Conservation (phyloP, 345 rosid genomes). For the Barbarea vulgaris region DNA sequence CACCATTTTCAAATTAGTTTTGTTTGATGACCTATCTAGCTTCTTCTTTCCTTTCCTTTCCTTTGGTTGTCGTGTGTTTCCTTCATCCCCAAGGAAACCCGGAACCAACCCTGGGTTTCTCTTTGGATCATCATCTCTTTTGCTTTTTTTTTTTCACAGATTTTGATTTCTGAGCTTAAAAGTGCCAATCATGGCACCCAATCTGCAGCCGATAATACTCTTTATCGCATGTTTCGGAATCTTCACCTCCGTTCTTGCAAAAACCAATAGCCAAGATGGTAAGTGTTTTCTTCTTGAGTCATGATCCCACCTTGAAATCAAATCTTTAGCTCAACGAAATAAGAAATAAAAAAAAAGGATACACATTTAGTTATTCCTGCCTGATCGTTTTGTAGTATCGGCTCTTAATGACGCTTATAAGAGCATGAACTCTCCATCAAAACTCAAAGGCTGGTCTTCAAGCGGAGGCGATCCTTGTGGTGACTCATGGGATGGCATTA, state of each 20-base stretch:
- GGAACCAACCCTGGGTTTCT: conserved; percentile 40
- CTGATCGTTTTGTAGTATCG: conserved; percentile 50
- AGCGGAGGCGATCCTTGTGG: conserved; percentile 92
- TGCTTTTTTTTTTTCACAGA: not conserved
- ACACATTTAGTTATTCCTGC: not conserved
- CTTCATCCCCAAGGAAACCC: conserved; percentile 41
- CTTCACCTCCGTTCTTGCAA: conserved; percentile 46
- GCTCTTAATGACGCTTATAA: conserved; percentile 86
- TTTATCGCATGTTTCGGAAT: conserved; percentile 43
- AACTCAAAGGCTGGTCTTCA: conserved; percentile 70
- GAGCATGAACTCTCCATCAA: conserved; percentile 78
- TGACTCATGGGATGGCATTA: conserved; percentile 83
- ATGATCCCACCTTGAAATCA: not conserved
- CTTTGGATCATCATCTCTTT: conserved; percentile 30
- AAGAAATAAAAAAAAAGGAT: not conserved
- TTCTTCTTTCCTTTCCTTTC: conserved; percentile 22
- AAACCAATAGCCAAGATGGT: conserved; percentile 65
- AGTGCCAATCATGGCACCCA: conserved; percentile 33
- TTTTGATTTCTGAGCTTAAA: conserved; percentile 1
- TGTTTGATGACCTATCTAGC: conserved; percentile 36
- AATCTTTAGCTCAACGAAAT: conserved; percentile 10
- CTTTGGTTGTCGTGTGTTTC: conserved; percentile 43
- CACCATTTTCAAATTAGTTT: conserved; percentile 26
- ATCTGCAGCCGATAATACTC: conserved; percentile 25
- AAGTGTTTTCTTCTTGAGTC: conserved; percentile 28